Evolutionary conservation across 1,284 basidiomycete genomes (phyloP).

Genomic region (Puccinia novopanici): DNA sequence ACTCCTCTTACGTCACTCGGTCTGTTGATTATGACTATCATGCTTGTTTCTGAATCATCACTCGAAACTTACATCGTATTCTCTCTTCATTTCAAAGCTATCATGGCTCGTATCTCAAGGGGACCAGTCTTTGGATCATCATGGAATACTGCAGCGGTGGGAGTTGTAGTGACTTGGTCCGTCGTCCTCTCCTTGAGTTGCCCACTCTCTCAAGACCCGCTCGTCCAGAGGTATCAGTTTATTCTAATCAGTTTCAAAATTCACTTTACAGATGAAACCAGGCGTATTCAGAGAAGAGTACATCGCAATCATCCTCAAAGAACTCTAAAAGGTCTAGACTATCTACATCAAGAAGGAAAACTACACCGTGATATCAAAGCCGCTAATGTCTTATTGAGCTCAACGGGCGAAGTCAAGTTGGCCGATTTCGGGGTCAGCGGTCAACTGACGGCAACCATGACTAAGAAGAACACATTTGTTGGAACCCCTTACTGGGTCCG

Average conservation of each 20-base stretch:
- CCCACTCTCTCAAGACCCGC: neutral
- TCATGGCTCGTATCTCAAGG: conserved; percentile 92
- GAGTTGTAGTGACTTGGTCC: conserved; percentile 63
- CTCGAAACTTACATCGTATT: too few relatives aligned
- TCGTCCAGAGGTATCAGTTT: neutral
- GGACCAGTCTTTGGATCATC: conserved; percentile 94
- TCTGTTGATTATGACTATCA: conserved; percentile 28
- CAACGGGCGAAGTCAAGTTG: conserved; percentile 93
- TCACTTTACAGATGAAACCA: conserved; percentile 85
- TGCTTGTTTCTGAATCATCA: too few relatives aligned
- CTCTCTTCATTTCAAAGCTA: conserved; percentile 66
- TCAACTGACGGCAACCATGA: conserved; percentile 73
- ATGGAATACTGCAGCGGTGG: conserved; percentile 83
- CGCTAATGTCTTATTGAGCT: conserved; percentile 90
- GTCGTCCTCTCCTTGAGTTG: conserved; percentile 49
- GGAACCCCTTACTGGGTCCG: conserved; percentile 67
- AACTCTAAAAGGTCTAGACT: conserved; percentile 79
- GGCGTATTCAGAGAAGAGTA: conserved; percentile 97
- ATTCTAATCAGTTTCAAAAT: neutral
- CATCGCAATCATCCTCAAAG: conserved; percentile 92
- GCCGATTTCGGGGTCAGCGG: conserved; percentile 99
- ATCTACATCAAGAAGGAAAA: conserved; percentile 93
- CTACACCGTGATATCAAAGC: conserved; percentile 98
- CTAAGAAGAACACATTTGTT: conserved; percentile 97
- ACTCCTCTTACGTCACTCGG: conserved; percentile 94